Evolutionary conservation across 2,329 filamentous ascomycete genomes (phyloP).

Genomic region (Talaromyces sp.): DNA sequence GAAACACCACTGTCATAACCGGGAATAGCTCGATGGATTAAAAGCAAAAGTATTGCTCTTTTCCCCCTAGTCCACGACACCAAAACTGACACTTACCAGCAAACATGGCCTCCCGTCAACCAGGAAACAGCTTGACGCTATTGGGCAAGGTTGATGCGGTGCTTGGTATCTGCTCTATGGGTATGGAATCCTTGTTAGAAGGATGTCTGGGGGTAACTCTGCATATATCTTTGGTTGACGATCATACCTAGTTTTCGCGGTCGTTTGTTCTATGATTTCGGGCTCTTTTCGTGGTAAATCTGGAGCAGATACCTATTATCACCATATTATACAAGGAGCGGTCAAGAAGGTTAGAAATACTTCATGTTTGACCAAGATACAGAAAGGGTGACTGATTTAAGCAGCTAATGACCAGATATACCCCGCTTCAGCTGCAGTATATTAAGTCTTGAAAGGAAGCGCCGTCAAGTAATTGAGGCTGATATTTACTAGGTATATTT

Average conservation of each 20-base stretch:
- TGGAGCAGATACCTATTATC: not conserved
- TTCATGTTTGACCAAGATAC: not conserved
- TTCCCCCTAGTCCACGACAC: not conserved
- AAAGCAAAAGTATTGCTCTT: not conserved
- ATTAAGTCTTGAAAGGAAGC: not conserved
- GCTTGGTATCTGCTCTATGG: not conserved
- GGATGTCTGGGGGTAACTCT: not conserved
- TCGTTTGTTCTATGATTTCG: slow-evolving; percentile 2
- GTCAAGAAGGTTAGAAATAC: not conserved
- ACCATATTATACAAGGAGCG: not conserved
- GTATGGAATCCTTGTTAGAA: not conserved
- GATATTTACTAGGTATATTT: not conserved
- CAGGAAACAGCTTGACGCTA: not conserved
- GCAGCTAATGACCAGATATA: not conserved
- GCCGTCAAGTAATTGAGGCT: not conserved
- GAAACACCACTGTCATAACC: not conserved
- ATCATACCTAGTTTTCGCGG: not conserved
- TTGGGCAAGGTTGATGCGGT: not conserved
- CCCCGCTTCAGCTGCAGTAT: not conserved
- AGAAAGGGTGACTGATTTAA: not conserved
- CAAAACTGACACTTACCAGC: not conserved
- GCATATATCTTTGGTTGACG: not conserved
- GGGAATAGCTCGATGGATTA: not conserved
- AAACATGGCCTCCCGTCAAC: not conserved
- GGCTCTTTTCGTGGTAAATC: not conserved